These are phyloP conservation scores for Yamadazyma philogaea DNA, from an alignment of 805 yeast species.

Conservation along the genomic window DNA sequence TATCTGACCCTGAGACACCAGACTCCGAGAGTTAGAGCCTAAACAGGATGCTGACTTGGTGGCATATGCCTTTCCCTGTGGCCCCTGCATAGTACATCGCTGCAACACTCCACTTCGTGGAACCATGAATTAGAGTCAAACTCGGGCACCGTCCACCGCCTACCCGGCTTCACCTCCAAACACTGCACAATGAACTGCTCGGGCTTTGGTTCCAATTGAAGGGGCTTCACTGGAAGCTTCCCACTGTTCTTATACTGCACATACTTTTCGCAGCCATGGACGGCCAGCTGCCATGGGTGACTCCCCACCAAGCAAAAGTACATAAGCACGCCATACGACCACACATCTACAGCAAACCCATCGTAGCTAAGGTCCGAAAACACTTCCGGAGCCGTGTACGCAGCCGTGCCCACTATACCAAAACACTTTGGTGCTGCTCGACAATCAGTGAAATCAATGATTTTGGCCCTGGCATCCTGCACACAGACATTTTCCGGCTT, in stretches of 20 bases:
- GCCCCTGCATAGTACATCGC: neutral
- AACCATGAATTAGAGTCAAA: neutral
- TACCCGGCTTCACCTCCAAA: neutral
- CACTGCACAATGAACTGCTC: neutral
- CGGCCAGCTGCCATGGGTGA: conserved; percentile 52
- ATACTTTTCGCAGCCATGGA: neutral
- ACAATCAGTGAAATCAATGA: conserved; percentile 45
- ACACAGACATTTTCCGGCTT: conserved; percentile 47
- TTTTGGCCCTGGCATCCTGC: conserved; percentile 27
- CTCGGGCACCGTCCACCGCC: neutral
- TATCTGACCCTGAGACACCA: no score
- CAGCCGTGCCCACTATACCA: conserved; percentile 49
- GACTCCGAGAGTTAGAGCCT: no score
- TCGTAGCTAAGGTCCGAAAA: conserved; percentile 33
- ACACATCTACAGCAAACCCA: conserved; percentile 42
- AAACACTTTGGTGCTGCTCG: conserved; percentile 17
- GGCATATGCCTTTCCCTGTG: neutral
- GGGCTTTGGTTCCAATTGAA: neutral
- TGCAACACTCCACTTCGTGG: neutral
- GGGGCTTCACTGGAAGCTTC: neutral
- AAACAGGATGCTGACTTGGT: neutral
- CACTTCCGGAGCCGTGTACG: conserved; percentile 49
- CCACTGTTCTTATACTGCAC: neutral
- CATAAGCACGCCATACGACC: conserved; percentile 50
- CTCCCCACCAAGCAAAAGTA: conserved; percentile 25